phyloP scores from a whole-genome alignment of 2,329 filamentous ascomycete genomes.

The Monilinia fructigena region DNA sequence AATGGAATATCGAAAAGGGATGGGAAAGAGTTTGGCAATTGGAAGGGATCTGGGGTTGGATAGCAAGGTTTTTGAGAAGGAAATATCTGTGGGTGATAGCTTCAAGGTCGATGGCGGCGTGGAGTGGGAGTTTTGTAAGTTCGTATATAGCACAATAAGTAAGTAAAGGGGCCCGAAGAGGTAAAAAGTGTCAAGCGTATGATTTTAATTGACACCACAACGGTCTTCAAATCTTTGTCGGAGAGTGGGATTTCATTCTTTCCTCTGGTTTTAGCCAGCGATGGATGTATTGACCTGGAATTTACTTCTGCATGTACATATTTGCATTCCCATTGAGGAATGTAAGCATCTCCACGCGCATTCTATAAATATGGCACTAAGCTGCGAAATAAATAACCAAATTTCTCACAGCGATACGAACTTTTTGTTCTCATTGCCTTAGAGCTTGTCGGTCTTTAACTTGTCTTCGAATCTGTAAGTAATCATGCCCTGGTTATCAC shows the following conservation, averaged over 20 bases:
- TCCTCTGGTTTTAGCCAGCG: not conserved
- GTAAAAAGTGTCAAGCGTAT: not conserved
- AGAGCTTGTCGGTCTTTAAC: not conserved
- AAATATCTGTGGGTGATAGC: constrained; percentile 10
- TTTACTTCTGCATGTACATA: constrained; percentile 11
- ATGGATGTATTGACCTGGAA: not conserved
- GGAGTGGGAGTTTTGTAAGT: constrained; percentile 26
- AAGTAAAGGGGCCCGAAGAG: not conserved
- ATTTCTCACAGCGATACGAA: not conserved
- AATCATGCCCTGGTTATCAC: constrained; percentile 25
- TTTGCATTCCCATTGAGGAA: constrained; percentile 24
- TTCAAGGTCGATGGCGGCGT: constrained; percentile 22
- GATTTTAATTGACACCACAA: not conserved
- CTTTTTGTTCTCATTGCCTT: constrained; percentile 1
- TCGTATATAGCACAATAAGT: constrained; percentile 13
- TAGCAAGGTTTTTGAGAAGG: constrained; percentile 16
- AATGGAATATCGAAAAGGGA: constrained; percentile 25
- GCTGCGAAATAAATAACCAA: not conserved
- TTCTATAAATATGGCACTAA: constrained; percentile 19
- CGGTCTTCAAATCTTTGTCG: not conserved
- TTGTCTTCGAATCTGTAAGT: not conserved
- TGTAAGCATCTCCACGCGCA: not conserved
- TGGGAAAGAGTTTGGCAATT: constrained; percentile 24
- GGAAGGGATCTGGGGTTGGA: constrained; percentile 12
- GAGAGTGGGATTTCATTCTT: constrained; percentile 18